Percentiles rank a stretch among this genome's conserved stretches.
Evolutionary conservation across 306 rosid genomes (phyloP).

Genomic region (Quercus wislizeni): DNA sequence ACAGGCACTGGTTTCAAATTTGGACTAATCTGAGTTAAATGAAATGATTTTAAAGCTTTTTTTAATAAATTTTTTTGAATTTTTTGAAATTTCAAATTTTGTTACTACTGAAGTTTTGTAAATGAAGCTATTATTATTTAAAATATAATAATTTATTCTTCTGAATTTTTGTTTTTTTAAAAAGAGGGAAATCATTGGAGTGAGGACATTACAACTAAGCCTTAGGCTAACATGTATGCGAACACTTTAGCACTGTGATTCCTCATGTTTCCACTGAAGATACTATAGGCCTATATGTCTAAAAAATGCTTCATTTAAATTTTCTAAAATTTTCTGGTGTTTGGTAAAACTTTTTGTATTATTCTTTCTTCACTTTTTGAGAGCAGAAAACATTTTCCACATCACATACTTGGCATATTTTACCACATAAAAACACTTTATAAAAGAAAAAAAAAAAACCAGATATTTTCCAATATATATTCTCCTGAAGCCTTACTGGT

Average conservation of each 20-base stretch:
- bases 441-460: too few relatives aligned
- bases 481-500: background rate
- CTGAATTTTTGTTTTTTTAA: background rate
- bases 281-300: background rate
- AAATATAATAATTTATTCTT: background rate
- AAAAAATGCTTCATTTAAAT: background rate
- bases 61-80: background rate
- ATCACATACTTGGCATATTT: too few relatives aligned
- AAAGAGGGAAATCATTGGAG: background rate
- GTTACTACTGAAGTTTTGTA: background rate
- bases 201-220: background rate
- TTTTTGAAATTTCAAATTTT: background rate
- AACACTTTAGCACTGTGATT: too few relatives aligned
- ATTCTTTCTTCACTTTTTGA: too few relatives aligned
- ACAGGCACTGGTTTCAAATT: background rate
- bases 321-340: too few relatives aligned
- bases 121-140: background rate
- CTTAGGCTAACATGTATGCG: background rate
- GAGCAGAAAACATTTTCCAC: too few relatives aligned
- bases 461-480: background rate
- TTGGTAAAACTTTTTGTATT: too few relatives aligned
- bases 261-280: background rate
- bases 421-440: too few relatives aligned
- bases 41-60: background rate
- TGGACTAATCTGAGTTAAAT: too few relatives aligned